Percentiles rank a stretch among this genome's conserved stretches.
These are phyloP conservation scores for Rugonectria rugulosa DNA, from an alignment of 2,329 filamentous ascomycete species.

Conservation along the genomic window DNA sequence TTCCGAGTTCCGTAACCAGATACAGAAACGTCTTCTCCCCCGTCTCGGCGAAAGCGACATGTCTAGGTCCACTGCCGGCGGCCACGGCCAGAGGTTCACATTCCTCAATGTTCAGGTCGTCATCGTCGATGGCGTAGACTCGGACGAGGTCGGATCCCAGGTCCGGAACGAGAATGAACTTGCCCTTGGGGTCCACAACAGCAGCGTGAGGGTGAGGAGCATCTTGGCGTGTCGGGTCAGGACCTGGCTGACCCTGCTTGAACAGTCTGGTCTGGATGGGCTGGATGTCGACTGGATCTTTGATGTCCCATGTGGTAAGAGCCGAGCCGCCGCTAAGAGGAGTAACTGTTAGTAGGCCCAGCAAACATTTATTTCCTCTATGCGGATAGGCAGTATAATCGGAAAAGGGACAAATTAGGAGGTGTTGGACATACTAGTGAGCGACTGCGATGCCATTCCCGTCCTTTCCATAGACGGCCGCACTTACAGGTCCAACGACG, in stretches of 20 bases:
- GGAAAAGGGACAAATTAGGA: neutral
- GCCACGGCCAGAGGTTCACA: conserved; percentile 50
- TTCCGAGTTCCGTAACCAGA: conserved; percentile 67
- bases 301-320: conserved; percentile 55
- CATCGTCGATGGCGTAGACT: conserved; percentile 56
- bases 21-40: conserved; percentile 62
- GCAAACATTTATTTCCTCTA: neutral
- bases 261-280: conserved; percentile 50
- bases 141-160: conserved; percentile 70
- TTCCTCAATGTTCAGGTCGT: conserved; percentile 53
- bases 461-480: conserved; percentile 52
- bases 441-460: conserved; percentile 51
- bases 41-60: conserved; percentile 64
- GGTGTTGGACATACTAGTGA: conserved; percentile 52
- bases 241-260: conserved; percentile 47
- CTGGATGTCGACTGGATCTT: conserved; percentile 46
- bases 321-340: conserved; percentile 47
- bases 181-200: conserved; percentile 69
- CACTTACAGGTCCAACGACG: conserved; percentile 53
- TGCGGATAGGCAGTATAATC: neutral
- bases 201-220: conserved; percentile 70
- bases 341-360: conserved; percentile 19
- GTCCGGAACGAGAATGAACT: conserved; percentile 71
- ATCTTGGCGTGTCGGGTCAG: conserved; percentile 58
- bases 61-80: conserved; percentile 69